These are phyloP conservation scores for Kurtzmaniella natalensis DNA, from an alignment of 1,139 yeast species.

Conservation along the genomic window DNA sequence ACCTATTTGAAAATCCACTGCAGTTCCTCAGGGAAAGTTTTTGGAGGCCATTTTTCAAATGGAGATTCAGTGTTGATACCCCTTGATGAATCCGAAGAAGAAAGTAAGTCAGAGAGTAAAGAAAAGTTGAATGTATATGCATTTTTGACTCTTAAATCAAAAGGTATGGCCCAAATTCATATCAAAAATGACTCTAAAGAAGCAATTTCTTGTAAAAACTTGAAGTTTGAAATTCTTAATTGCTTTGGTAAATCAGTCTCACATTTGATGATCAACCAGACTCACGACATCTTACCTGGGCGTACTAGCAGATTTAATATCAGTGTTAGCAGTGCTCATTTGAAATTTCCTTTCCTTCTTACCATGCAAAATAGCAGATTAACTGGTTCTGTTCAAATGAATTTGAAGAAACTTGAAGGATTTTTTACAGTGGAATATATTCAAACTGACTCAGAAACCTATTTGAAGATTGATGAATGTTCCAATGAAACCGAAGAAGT, in stretches of 20 bases:
- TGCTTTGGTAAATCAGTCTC: conserved; percentile 26
- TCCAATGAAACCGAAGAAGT: conserved; percentile 2
- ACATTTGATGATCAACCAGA: conserved; percentile 25
- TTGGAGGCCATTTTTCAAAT: conserved; percentile 22
- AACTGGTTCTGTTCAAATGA: conserved; percentile 22
- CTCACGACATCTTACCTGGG: conserved; percentile 30
- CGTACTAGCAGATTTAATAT: conserved; percentile 32
- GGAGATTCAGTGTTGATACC: conserved; percentile 5
- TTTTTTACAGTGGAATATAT: conserved; percentile 13
- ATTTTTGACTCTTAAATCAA: conserved; percentile 30
- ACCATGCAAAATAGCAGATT: conserved; percentile 20
- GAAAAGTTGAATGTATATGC: no score
- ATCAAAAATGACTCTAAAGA: conserved; percentile 26
- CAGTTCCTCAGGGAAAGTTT: conserved; percentile 14
- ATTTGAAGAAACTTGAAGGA: conserved; percentile 23
- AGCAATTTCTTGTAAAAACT: conserved; percentile 27
- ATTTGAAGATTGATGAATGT: conserved; percentile 6
- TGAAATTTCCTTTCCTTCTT: conserved; percentile 32
- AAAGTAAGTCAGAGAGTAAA: no score
- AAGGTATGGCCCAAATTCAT: conserved; percentile 28
- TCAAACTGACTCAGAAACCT: background rate
- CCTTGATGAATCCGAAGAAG: conserved; percentile 4
- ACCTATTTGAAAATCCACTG: conserved; percentile 19
- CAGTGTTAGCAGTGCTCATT: conserved; percentile 27
- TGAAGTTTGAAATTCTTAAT: conserved; percentile 28